Evolutionary conservation across 805 yeast species (phyloP).

Genomic region (Cephaloascus albidus): DNA sequence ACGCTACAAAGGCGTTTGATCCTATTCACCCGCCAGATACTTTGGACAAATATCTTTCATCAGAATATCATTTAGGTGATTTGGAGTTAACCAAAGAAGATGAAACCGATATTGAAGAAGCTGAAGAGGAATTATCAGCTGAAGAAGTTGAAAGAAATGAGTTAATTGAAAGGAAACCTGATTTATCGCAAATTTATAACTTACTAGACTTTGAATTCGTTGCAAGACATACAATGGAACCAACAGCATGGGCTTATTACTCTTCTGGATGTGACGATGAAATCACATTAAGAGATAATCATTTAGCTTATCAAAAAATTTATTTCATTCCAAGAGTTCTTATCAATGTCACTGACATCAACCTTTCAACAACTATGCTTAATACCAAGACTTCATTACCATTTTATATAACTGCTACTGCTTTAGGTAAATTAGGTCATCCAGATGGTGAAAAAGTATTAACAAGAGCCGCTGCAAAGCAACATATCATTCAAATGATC

Average conservation of each 20-base stretch:
- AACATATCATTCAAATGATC: slow-evolving; percentile 75
- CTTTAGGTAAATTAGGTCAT: slow-evolving; percentile 85
- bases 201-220: slow-evolving; percentile 80
- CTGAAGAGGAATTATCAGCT: slow-evolving; percentile 28
- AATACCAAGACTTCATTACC: slow-evolving; percentile 70
- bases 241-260: slow-evolving; percentile 87
- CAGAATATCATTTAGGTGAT: neutral
- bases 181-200: slow-evolving; percentile 61
- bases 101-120: slow-evolving; percentile 16
- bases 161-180: slow-evolving; percentile 45
- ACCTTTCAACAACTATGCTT: slow-evolving; percentile 61
- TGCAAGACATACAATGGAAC: slow-evolving; percentile 70
- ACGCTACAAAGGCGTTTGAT: slow-evolving; percentile 73
- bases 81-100: neutral
- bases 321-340: slow-evolving; percentile 80
- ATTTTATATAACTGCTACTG: slow-evolving; percentile 87
- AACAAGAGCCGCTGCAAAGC: slow-evolving; percentile 72
- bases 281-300: slow-evolving; percentile 82
- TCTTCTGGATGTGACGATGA: slow-evolving; percentile 92
- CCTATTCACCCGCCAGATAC: slow-evolving; percentile 92
- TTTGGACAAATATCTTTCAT: slow-evolving; percentile 53
- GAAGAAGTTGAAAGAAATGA: slow-evolving; percentile 19
- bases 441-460: slow-evolving; percentile 87
- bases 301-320: slow-evolving; percentile 77
- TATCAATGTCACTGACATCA: slow-evolving; percentile 72